Base-by-base conservation (phyloP, 305 asterid genomes). In the Withania somnifera region DNA sequence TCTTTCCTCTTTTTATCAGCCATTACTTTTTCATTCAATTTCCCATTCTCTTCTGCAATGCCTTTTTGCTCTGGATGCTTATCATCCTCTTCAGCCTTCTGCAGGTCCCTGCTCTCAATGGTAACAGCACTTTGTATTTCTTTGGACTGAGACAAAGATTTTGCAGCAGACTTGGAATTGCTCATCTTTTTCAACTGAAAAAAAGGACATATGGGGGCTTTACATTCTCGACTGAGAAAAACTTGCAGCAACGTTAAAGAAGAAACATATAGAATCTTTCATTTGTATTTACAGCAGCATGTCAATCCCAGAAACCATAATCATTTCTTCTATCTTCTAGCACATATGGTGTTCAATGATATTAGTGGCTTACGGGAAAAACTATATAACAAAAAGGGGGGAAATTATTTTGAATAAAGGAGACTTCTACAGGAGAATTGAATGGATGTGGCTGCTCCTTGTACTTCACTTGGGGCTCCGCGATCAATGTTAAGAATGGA, bases 121-220 rank as follows among this genome's bases (percentile, higher is more conserved):
- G 82, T 28, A 81, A 80, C 91, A 30, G 87, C 19, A 32, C 63
- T 90, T 86, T 90, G 89, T 79, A 75, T 91, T 88, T 90, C 95
- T 77, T 90, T 95, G 11, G 56, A 80, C 77, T 82, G 84, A 67
- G 83, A 91, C 40, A 88, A 56, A 10, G 82, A 61, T 73, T 87
- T 87, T 57, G 92, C 79, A 83, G 87, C 38, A 80, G 83, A 93
- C 83, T 91, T 95, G 34, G 84, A 78, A 85, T 95, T 92, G 87
- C 97, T 91, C 85, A 91, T 89, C 87, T 95, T 95, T 91, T 95
- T 92, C 86, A 95, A 89, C 99, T 95, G 95, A 83, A 81, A 58
- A 77, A 78, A 19, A 58, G 8, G 34, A 71, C 52, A 83, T 14
- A 40, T 10, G 67, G 45, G 47, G 40, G n/a, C n/a, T n/a, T n/a